Base-by-base conservation (phyloP, 2,329 filamentous ascomycete genomes). In the Fusarium robinianum region DNA sequence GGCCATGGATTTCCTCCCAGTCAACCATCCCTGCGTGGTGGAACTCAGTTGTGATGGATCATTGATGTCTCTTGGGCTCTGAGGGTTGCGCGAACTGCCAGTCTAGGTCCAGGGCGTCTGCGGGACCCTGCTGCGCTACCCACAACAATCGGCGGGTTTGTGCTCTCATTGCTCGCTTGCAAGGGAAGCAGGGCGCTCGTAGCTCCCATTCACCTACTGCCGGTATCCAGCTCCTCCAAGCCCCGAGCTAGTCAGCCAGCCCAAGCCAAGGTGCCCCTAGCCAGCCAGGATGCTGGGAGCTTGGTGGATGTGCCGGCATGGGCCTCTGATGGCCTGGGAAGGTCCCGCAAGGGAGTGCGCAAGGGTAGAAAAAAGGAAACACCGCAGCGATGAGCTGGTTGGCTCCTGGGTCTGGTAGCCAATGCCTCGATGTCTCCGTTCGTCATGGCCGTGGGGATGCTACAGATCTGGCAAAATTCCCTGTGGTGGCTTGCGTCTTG, bases 401-500 rank as follows among this genome's bases (percentile, higher is more conserved):
- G 43, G 33, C 37, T 37, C 21, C 32, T 18, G 21, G 16, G 32
- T 18, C 34, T 26, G 15, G 19, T 25, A 35, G 46, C 37, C 46
- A 49, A 38, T 43, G 24, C 46, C 27, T 41, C 33, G 16, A 31
- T 37, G 36, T 15, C 31, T 40, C 36, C 25, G 41, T 42, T 48
- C 41, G 33, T 41, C 47, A 36, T 36, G 27, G 30, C 41, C 23
- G 41, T 47, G 53, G 57, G 33, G 56, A 51, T 42, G 43, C 37
- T 55, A 39, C 47, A 40, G 36, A 49, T 33, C 39, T 33, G 41
- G 32, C 37, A 45, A 44, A 40, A 17, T 27, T 41, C 48, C 27
- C 38, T 47, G 38, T 41, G 41, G 54, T 58, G 54, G 53, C 54
- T 60, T 59, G 48, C 45, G 25, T 46, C 35, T 38, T 31, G 38